These are phyloP conservation scores for Barnettozyma wickerhamii DNA, from an alignment of 805 yeast species.

Conservation along the genomic window DNA sequence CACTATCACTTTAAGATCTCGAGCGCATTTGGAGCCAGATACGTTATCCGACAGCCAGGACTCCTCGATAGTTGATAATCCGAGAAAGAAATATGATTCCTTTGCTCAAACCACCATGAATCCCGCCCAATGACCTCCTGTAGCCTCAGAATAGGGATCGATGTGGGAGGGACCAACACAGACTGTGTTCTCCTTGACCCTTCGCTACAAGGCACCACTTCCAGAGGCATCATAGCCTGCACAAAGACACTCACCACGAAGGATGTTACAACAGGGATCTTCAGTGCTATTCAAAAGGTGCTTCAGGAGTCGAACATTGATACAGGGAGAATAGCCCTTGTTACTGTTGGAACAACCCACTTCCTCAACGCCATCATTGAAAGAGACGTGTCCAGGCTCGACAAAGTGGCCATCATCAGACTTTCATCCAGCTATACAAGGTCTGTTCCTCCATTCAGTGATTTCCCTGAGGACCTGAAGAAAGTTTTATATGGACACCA, in stretches of 20 bases:
- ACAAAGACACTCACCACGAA: constrained; percentile 37
- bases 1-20: neutral
- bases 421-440: constrained; percentile 35
- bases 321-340: constrained; percentile 29
- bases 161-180: constrained; percentile 46
- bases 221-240: constrained; percentile 35
- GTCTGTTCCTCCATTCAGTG: constrained; percentile 35
- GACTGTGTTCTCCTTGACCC: constrained; percentile 41
- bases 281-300: constrained; percentile 29
- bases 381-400: constrained; percentile 35
- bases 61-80: too few relatives aligned
- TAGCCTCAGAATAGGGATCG: constrained; percentile 35
- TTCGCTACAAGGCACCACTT: constrained; percentile 10
- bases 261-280: constrained; percentile 39
- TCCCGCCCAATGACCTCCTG: neutral
- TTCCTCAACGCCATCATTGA: constrained; percentile 44
- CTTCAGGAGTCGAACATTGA: constrained; percentile 24
- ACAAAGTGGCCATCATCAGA: constrained; percentile 39
- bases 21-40: too few relatives aligned
- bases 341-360: constrained; percentile 46
- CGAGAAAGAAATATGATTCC: too few relatives aligned
- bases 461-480: constrained; percentile 35
- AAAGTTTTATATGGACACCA: constrained; percentile 30
- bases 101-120: too few relatives aligned
- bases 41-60: too few relatives aligned